Evolutionary conservation across 768 basidiomycete genomes (phyloP).

Genomic region (Austroboletus festivus): DNA sequence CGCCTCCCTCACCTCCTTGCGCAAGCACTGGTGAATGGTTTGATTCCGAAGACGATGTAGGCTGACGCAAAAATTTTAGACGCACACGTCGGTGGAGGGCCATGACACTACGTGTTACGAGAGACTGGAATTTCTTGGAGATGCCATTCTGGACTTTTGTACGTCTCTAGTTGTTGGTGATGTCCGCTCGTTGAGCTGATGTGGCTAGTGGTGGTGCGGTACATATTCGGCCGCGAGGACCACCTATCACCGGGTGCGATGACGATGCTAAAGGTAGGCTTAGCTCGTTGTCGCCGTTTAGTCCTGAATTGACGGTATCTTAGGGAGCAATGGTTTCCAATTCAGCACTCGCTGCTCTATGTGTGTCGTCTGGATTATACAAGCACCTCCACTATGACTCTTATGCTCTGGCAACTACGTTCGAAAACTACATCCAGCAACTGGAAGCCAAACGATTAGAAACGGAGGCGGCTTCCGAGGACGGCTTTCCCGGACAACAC

Average conservation of each 20-base stretch:
- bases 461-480: conserved; percentile 46
- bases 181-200: neutral
- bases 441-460: conserved; percentile 51
- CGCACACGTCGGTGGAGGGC: conserved; percentile 60
- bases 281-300: neutral
- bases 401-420: conserved; percentile 44
- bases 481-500: conserved; percentile 59
- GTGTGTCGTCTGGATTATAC: conserved; percentile 65
- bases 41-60: neutral
- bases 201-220: conserved; percentile 62
- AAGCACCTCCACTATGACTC: conserved; percentile 60
- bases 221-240: conserved; percentile 64
- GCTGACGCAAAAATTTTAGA: conserved; percentile 42
- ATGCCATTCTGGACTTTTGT: conserved; percentile 84
- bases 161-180: conserved; percentile 25
- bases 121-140: conserved; percentile 81
- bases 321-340: conserved; percentile 89
- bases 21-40: conserved; percentile 63
- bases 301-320: neutral
- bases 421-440: conserved; percentile 51
- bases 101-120: conserved; percentile 62
- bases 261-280: conserved; percentile 67
- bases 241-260: conserved; percentile 71
- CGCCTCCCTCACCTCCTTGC: conserved; percentile 59
- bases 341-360: conserved; percentile 69